Conservation (phyloP, 2,329 filamentous ascomycete genomes). For the Paecilomyces fulvus region DNA sequence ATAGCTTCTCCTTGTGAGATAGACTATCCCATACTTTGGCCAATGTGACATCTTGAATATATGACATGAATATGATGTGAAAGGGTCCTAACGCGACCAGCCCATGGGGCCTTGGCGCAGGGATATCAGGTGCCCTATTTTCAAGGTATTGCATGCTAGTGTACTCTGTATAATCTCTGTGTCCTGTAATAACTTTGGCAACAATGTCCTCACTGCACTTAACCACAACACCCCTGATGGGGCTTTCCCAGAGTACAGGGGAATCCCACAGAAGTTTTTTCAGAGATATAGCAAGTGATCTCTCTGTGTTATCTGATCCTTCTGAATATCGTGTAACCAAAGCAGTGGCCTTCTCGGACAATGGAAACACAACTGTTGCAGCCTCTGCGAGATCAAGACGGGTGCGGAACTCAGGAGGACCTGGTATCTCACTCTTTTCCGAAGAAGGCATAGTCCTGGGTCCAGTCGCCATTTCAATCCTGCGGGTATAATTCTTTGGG, state of each 20-base stretch:
- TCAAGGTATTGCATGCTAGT: slow-evolving; percentile 18
- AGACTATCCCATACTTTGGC: slow-evolving; percentile 13
- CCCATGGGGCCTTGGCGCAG: slow-evolving; percentile 20
- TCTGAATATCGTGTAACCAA: slow-evolving; percentile 6
- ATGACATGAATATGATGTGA: slow-evolving; percentile 21
- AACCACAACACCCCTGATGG: slow-evolving; percentile 14
- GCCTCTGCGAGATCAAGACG: slow-evolving; percentile 12
- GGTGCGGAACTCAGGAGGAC: slow-evolving; percentile 7
- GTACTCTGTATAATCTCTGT: slow-evolving; percentile 16
- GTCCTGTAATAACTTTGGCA: slow-evolving; percentile 6
- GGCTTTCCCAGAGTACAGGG: slow-evolving; percentile 14
- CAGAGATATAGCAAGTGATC: slow-evolving; percentile 8
- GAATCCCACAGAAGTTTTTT: slow-evolving; percentile 15
- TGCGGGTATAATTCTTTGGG: slow-evolving; percentile 13
- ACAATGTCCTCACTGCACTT: slow-evolving; percentile 11
- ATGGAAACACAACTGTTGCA: slow-evolving; percentile 14
- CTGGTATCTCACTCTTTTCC: slow-evolving; percentile 4
- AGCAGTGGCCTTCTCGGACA: slow-evolving; percentile 10
- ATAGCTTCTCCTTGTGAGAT: slow-evolving; percentile 11
- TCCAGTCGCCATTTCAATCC: slow-evolving; percentile 13
- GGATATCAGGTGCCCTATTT: slow-evolving; percentile 14
- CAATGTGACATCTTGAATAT: slow-evolving; percentile 15
- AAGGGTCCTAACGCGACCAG: slow-evolving; percentile 14
- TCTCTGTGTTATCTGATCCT: slow-evolving; percentile 2
- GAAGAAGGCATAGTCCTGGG: slow-evolving; percentile 1